Base-by-base conservation (phyloP, 2,329 filamentous ascomycete species). In the Fonsecaea monophora region DNA sequence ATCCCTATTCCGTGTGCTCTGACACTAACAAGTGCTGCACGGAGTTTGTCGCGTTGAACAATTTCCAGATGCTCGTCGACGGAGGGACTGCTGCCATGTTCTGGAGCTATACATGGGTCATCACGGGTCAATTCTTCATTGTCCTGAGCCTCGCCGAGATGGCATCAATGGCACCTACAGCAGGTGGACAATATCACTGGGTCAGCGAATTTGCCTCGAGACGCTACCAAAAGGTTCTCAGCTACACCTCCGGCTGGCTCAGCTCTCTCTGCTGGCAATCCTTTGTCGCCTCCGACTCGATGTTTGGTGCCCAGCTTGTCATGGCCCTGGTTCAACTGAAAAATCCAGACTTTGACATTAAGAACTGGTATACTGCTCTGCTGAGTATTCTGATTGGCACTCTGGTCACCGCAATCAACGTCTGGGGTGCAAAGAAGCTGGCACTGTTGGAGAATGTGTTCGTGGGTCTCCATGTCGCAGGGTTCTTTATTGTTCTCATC, bases 111-210 rank as follows among this genome's bases (percentile, higher is more conserved):
- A 66, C 80, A 5, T 77, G 76, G 73, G 77, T 89, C 34, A 79
- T 90, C 25, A 87, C 94, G 5, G 89, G 90, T 0, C 85, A 90
- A 32, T 90, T 90, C 8, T 89, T 88, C 32, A 83, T 94, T 18
- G 74, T 79, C 37, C 70, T 71, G 18, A 78, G 78, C 5, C 82
- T 94, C 73, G 86, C 90, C 0, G 92, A 96, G 76, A 83, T 92
- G 78, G 76, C 78, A 7, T 78, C 77, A 0, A 81, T 80, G 66
- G 84, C 84, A 2, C 86, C 85, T 0, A 87, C 84, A 0, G 81
- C 82, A 4, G 85, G 67, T 1, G 67, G 59, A n/a, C 67, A 68
- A 45, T 68, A 68, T 67, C 84, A 86, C 69, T 87, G 84, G 84
- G 84, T 86, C 2, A 85, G 81, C 1, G 83, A 85, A 59, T 85